Base-by-base conservation (phyloP, 2,329 filamentous ascomycete species). In the Aaosphaeria pasadenensis region DNA sequence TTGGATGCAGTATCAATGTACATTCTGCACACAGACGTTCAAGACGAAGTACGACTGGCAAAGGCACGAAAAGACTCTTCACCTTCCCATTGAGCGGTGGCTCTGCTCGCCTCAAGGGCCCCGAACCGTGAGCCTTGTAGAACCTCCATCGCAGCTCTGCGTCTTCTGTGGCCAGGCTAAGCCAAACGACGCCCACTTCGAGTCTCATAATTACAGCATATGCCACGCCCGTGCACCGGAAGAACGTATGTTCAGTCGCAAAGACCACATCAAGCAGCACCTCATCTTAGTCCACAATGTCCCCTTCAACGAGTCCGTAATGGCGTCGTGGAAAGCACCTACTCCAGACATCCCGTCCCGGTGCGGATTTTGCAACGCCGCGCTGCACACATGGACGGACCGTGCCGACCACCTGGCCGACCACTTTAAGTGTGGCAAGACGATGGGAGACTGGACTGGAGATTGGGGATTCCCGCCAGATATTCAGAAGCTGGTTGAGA, bases 11-110 rank as follows among this genome's bases (percentile, higher is more conserved):
- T 48, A 39, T 28, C 47, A 49, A 39, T 49, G 47, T 38, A 49
- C 47, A 11, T 49, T 49, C 33, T 49, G 47, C 36, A 49, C 47
- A 4, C 44, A 46, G 6, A 49, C 36, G 11, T 49, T 49, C 47
- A 49, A 43, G 30, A 41, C 43, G 1, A 49, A 47, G 32, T 30
- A 47, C 35, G 39, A 49, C 47, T 49, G 47, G 47, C n/a, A 29
- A 17, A 7, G 47, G 6, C 47, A 49, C 33, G 47, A 49, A 30
- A 47, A 46, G 17, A 24, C 44, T 11, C 17, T 49, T 3, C 47
- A 49, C 30, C 31, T 49, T 4, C 39, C 43, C 9, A 30, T 49
- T 1, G 47, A 49, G 11, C 5, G 31, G 11, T 49, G 47, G 47
- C 9, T 17, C 2, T 49, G 47, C 44, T 7, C 35, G 28, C 46